phyloP scores from a whole-genome alignment of 2,329 filamentous ascomycete genomes.

The Onygenales sp. region DNA sequence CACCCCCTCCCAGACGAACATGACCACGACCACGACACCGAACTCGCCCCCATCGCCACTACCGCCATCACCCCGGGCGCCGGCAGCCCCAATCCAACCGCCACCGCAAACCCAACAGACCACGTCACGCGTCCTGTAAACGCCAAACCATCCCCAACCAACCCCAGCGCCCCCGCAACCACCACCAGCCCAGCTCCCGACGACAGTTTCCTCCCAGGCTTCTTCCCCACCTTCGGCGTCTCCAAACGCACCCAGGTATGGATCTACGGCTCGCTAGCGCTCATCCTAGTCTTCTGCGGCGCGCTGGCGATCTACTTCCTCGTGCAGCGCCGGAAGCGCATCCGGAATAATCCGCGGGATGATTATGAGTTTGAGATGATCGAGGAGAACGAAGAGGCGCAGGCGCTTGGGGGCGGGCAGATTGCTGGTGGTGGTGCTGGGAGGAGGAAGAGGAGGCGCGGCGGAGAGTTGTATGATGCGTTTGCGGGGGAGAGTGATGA shows the following conservation, averaged over 20 bases:
- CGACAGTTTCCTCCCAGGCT: constrained; percentile 60
- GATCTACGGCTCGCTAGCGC: constrained; percentile 80
- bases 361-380: constrained; percentile 93
- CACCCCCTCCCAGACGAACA: constrained; percentile 74
- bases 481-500: constrained; percentile 91
- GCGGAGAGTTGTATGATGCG: constrained; percentile 91
- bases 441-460: constrained; percentile 49
- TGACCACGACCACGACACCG: constrained; percentile 74
- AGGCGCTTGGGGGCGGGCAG: constrained; percentile 35
- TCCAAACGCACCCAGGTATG: constrained; percentile 81
- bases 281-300: constrained; percentile 76
- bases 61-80: constrained; percentile 56
- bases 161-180: constrained; percentile 16
- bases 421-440: constrained; percentile 23
- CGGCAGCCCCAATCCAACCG: constrained; percentile 37
- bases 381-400: constrained; percentile 64
- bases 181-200: constrained; percentile 19
- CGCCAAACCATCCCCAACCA: constrained; percentile 41
- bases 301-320: constrained; percentile 75
- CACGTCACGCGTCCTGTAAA: constrained; percentile 58
- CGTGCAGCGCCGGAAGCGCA: constrained; percentile 65
- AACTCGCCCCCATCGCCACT: constrained; percentile 47
- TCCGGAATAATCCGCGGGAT: constrained; percentile 65
- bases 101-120: constrained; percentile 46
- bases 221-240: constrained; percentile 83